A percentile compares a stretch with the other conserved stretches of the same genome.
Evolutionary conservation across 345 rosid species (phyloP).

Genomic region (Bruguiera parviflora): DNA sequence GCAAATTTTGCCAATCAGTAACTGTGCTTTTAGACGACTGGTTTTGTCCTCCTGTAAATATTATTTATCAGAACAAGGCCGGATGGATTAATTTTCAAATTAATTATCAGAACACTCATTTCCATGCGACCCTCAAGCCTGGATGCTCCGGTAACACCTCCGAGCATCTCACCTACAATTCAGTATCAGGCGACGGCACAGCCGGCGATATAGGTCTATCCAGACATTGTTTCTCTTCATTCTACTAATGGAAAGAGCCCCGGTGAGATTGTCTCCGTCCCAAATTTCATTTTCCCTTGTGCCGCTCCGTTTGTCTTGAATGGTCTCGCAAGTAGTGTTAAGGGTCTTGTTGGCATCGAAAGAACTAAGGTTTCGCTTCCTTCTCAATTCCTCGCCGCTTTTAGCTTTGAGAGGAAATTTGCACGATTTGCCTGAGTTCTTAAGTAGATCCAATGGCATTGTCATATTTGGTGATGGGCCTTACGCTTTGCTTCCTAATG

Average conservation of each 20-base stretch:
- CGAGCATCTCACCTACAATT: conserved; percentile 32
- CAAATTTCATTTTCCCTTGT: conserved; percentile 39
- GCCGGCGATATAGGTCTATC: conserved; percentile 39
- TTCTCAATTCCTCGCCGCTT: conserved; percentile 48
- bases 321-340: conserved; percentile 46
- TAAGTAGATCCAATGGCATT: conserved; percentile 39
- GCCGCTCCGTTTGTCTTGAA: conserved; percentile 38
- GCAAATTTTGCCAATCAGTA: too few species aligned
- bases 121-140: conserved; percentile 43
- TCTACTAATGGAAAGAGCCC: conserved; percentile 61
- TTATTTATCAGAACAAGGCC: too few species aligned
- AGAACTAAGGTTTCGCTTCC: conserved; percentile 46
- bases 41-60: too few species aligned
- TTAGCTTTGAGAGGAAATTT: conserved; percentile 56
- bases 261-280: conserved; percentile 33
- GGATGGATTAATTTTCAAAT: too few species aligned
- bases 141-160: conserved; percentile 72
- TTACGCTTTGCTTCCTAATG: conserved; percentile 49
- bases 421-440: conserved; percentile 48
- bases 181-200: conserved; percentile 39
- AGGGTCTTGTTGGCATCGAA: conserved; percentile 66
- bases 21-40: too few species aligned
- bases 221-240: conserved; percentile 48
- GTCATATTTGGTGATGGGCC: conserved; percentile 59
- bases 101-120: conserved; percentile 18